Conservation (phyloP, 371 early-diverging fungal genomes). For the Mortierella sp. region DNA sequence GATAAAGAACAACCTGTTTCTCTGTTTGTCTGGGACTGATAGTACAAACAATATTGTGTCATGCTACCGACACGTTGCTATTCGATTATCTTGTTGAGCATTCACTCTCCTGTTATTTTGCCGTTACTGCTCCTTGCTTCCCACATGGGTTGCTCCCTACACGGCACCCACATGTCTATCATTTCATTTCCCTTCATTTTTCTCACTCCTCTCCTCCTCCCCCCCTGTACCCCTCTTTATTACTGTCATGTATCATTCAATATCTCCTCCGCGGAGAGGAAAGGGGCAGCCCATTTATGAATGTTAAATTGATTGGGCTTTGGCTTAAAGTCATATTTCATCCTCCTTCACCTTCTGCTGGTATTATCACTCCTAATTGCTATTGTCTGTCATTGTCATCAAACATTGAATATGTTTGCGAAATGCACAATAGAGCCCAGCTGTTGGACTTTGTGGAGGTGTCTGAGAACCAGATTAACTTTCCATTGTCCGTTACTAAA, state of each 20-base stretch:
- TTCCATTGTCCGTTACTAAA: not conserved
- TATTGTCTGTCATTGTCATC: not conserved
- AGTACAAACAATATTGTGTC: not conserved
- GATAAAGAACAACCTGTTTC: not conserved
- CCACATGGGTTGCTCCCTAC: not conserved
- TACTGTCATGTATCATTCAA: not conserved
- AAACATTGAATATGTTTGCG: not conserved
- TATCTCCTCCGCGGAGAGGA: too few species aligned
- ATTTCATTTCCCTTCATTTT: not conserved
- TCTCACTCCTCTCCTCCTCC: not conserved
- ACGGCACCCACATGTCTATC: not conserved
- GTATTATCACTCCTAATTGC: too few species aligned
- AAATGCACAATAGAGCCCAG: not conserved
- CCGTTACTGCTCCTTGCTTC: not conserved
- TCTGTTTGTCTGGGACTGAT: too few species aligned
- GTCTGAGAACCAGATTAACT: conserved; percentile 1
- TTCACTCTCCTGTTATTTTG: not conserved
- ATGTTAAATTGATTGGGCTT: not conserved
- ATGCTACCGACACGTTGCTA: not conserved
- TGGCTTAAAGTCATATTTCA: not conserved
- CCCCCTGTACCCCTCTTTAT: not conserved
- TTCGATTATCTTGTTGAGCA: too few species aligned
- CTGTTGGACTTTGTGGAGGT: conserved; percentile 1
- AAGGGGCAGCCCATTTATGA: not conserved
- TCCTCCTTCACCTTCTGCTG: not conserved